phyloP scores from a whole-genome alignment of 108 stramenopile genomes.

The Nitzschia sp. region DNA sequence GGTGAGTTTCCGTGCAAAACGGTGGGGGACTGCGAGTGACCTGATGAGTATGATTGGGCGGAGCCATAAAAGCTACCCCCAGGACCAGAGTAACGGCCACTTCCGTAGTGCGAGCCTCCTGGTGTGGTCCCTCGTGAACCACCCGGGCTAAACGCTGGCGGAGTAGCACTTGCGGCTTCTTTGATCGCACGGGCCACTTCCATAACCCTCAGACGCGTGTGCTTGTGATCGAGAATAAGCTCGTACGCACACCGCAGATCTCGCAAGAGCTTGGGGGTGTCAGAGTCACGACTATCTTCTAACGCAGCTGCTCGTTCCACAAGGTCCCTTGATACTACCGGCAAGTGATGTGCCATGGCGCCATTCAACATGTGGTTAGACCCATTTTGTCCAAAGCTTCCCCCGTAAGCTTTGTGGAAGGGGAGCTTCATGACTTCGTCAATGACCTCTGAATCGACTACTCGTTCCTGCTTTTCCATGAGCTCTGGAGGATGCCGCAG shows the following conservation, averaged over 20 bases:
- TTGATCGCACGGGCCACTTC: constrained; percentile 90
- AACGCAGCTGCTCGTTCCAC: constrained; percentile 80
- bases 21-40: constrained; percentile 48
- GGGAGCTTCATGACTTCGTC: constrained; percentile 90
- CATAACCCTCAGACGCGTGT: constrained; percentile 93
- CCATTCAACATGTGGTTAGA: constrained; percentile 46
- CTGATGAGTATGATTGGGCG: constrained; percentile 32
- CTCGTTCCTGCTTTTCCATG: constrained; percentile 95
- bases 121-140: constrained; percentile 86
- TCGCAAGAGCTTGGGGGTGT: constrained; percentile 80
- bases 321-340: constrained; percentile 75
- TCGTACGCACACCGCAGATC: constrained; percentile 96
- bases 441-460: constrained; percentile 88
- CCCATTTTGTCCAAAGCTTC: constrained; percentile 24
- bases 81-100: constrained; percentile 25
- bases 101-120: constrained; percentile 59
- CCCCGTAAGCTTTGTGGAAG: constrained; percentile 79
- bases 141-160: constrained; percentile 88
- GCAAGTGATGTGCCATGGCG: constrained; percentile 52
- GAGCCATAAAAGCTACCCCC: constrained; percentile 52
- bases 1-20: constrained; percentile 28
- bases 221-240: constrained; percentile 96
- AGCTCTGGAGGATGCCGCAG: constrained; percentile 92
- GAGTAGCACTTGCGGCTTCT: constrained; percentile 91
- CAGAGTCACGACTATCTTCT: constrained; percentile 82